Conservation (phyloP, 2,329 filamentous ascomycete genomes). For the Rutstroemia sp. region DNA sequence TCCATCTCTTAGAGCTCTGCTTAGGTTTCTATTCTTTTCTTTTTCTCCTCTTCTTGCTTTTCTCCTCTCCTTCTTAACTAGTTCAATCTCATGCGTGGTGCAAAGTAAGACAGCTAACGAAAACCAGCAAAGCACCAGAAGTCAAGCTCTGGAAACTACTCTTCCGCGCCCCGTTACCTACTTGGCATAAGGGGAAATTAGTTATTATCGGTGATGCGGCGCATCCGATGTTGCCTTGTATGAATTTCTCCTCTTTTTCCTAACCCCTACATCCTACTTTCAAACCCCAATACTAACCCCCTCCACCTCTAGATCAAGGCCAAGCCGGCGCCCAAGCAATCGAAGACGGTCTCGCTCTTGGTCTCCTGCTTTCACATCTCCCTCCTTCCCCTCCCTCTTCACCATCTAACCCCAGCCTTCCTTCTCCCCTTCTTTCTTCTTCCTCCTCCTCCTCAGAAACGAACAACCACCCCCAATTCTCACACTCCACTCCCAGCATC, state of each 20-base stretch:
- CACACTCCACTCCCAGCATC: background rate
- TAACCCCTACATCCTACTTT: background rate
- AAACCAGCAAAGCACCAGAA: slow-evolving; percentile 1
- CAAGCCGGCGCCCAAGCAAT: slow-evolving; percentile 59
- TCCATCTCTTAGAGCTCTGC: background rate
- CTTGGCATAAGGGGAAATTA: slow-evolving; percentile 47
- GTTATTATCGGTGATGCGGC: slow-evolving; percentile 59
- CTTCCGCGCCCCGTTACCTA: slow-evolving; percentile 30
- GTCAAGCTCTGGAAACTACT: slow-evolving; percentile 6
- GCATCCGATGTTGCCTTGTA: slow-evolving; percentile 56
- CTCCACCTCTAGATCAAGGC: slow-evolving; percentile 37
- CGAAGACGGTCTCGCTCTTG: slow-evolving; percentile 56
- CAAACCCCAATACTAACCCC: background rate
- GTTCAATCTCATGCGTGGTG: background rate
- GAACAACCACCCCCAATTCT: background rate
- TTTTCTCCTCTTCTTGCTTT: background rate
- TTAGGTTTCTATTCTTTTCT: background rate
- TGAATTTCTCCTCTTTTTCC: background rate
- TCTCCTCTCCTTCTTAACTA: background rate
- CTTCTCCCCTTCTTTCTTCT: background rate
- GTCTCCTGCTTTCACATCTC: background rate
- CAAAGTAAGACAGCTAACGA: no score
- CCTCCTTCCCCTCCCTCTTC: background rate
- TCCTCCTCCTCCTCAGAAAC: background rate
- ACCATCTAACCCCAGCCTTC: background rate